Evolutionary conservation across 768 basidiomycete species (phyloP), one percentile per base, ranked within the genome.

Genomic region (Tulasnella sp.): DNA sequence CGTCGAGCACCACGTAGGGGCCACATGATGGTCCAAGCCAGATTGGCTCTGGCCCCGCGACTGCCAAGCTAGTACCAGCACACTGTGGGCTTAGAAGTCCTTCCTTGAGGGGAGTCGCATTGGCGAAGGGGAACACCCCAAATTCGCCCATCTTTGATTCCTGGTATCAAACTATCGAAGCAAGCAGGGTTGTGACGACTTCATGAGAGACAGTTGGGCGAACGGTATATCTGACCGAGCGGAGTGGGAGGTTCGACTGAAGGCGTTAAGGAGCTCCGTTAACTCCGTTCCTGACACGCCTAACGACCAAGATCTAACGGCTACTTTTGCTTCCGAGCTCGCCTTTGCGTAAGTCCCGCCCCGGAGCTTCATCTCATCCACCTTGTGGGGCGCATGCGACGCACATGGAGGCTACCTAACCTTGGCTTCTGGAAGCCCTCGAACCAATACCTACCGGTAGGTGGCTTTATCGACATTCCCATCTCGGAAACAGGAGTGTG

Each of bases 361-460:
- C 61, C 61, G 61, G 61, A 67, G 61, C 61, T 67, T 67, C 61
- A 32, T 29, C 61, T 32, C 55, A 57, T 29, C 48, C 61, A 67
- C 61, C 61, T 67, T 67, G 61, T 67, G 61, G 61, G 70, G 70
- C 37, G 70, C 37, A 72, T 72, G 70, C 15, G 26, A 72, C 70
- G 70, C 70, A 72, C 70, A 72, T 72, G 70, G 70, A 72, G 37
- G n/a, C 37, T 46, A 16, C 44, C 70, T 16, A 40, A 40, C 5
- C 37, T 72, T 46, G 44, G 44, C 70, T 72, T 72, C 70, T 32
- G 39, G 70, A 72, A 72, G 70, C 70, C 26, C 32, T 40, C 70
- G 4, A 39, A 72, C 44, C 70, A 72, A 37, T 72, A 72, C 37
- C 29, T 40, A 5, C 70, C 44, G 70, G 70, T 72, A 46, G 42